Percentiles rank a stretch among this genome's conserved stretches.
phyloP scores from a whole-genome alignment of 306 rosid species.

The Cucumis melo region DNA sequence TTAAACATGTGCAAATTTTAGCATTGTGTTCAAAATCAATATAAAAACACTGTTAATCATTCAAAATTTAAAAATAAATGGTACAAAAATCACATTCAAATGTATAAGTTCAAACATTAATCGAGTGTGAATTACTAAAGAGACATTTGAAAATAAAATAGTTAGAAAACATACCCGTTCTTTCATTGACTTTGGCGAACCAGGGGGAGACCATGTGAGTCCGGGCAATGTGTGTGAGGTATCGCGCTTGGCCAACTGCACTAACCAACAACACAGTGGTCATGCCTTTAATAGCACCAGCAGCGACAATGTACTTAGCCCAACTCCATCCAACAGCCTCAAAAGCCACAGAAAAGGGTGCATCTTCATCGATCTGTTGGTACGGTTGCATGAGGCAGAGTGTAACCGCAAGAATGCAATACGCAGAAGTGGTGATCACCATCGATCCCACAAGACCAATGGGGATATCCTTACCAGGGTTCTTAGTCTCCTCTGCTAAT shows the following conservation, averaged over 20 bases:
- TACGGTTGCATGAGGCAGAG: conserved; percentile 60
- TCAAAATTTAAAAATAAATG: too few species aligned
- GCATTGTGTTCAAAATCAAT: neutral
- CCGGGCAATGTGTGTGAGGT: conserved; percentile 74
- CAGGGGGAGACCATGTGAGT: conserved; percentile 88
- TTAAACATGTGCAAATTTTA: neutral
- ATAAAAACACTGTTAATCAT: neutral
- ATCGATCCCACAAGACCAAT: conserved; percentile 75
- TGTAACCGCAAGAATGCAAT: conserved; percentile 51
- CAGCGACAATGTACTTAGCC: conserved; percentile 77
- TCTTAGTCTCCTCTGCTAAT: conserved; percentile 81
- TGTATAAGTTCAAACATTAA: too few species aligned
- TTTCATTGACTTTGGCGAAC: conserved; percentile 50
- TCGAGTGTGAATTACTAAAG: too few species aligned
- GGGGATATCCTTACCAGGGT: conserved; percentile 68
- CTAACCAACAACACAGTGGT: conserved; percentile 57
- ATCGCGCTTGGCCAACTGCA: conserved; percentile 73
- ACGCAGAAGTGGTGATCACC: conserved; percentile 27
- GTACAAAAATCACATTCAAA: too few species aligned
- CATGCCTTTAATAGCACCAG: conserved; percentile 79
- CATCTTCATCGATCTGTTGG: conserved; percentile 7
- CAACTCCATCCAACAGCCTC: conserved; percentile 53
- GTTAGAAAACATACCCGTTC: conserved; percentile 18
- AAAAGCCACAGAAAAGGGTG: conserved; percentile 58
- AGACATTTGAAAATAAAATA: neutral